A percentile compares a stretch with the other conserved stretches of the same genome.
Evolutionary conservation across 495 filamentous ascomycete genomes (phyloP).

Genomic region (Bacidia rubella): DNA sequence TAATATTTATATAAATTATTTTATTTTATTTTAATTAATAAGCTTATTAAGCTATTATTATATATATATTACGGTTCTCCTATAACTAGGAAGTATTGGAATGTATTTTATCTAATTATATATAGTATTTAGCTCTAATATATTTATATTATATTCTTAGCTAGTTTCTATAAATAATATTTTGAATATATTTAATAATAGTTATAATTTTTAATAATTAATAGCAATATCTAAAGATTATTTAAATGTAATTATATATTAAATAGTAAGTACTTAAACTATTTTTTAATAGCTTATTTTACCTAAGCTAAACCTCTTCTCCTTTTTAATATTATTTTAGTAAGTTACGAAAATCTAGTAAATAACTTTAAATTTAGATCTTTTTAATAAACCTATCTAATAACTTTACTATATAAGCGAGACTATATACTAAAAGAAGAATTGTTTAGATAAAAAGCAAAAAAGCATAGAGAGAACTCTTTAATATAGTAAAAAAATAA

Average conservation of each 20-base stretch:
- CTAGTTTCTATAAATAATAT: neutral
- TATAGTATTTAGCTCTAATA: neutral
- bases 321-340: neutral
- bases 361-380: neutral
- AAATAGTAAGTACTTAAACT: neutral
- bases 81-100: neutral
- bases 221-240: too few relatives aligned
- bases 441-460: neutral
- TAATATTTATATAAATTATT: neutral
- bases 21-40: conserved; percentile 1
- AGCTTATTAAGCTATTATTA: too few relatives aligned
- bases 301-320: too few relatives aligned
- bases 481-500: too few relatives aligned
- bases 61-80: too few relatives aligned
- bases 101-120: too few relatives aligned
- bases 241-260: neutral
- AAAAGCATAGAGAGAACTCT: too few relatives aligned
- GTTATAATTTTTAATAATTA: too few relatives aligned
- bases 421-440: neutral
- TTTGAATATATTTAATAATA: too few relatives aligned
- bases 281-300: neutral
- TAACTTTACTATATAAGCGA: neutral
- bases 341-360: neutral
- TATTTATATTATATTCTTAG: neutral
- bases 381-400: neutral